These are phyloP conservation scores for Kalmusia sp. DNA, from an alignment of 2,329 filamentous ascomycete genomes.

Conservation along the genomic window DNA sequence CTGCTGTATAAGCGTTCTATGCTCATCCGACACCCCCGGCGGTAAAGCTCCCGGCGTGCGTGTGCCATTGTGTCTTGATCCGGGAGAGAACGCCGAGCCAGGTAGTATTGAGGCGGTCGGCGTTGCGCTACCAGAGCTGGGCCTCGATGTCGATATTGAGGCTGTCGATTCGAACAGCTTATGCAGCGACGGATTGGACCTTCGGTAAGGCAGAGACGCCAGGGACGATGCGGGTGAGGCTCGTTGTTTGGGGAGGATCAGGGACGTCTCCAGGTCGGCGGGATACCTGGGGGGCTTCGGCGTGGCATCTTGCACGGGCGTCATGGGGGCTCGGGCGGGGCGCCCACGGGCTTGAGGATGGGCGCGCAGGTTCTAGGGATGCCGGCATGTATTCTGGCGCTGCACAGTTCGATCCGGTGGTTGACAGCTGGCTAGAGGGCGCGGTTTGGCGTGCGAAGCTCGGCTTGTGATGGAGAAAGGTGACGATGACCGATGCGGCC, in stretches of 20 bases:
- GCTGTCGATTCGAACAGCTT: constrained; percentile 61
- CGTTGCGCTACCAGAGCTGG: constrained; percentile 53
- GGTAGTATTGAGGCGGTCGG: constrained; percentile 44
- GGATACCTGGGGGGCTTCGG: constrained; percentile 44
- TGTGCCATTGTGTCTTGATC: constrained; percentile 41
- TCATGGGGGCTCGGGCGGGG: constrained; percentile 48
- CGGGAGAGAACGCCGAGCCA: constrained; percentile 55
- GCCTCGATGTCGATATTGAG: constrained; percentile 49
- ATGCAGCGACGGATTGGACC: constrained; percentile 60
- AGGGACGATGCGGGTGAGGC: constrained; percentile 67
- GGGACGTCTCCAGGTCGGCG: constrained; percentile 71
- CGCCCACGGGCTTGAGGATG: constrained; percentile 39
- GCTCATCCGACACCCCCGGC: constrained; percentile 60
- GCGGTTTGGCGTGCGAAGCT: constrained; percentile 12
- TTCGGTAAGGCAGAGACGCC: constrained; percentile 60
- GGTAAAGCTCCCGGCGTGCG: constrained; percentile 47
- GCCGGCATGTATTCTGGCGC: constrained; percentile 43
- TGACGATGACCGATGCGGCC: constrained; percentile 40
- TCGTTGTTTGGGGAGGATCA: constrained; percentile 66
- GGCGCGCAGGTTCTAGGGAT: constrained; percentile 34
- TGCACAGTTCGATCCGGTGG: constrained; percentile 4
- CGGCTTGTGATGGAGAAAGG: constrained; percentile 18
- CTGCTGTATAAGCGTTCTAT: constrained; percentile 73
- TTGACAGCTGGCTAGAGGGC: constrained; percentile 3
- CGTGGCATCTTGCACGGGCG: constrained; percentile 49